phyloP scores from a whole-genome alignment of 2,329 filamentous ascomycete species.

The Pseudogymnoascus sp. region DNA sequence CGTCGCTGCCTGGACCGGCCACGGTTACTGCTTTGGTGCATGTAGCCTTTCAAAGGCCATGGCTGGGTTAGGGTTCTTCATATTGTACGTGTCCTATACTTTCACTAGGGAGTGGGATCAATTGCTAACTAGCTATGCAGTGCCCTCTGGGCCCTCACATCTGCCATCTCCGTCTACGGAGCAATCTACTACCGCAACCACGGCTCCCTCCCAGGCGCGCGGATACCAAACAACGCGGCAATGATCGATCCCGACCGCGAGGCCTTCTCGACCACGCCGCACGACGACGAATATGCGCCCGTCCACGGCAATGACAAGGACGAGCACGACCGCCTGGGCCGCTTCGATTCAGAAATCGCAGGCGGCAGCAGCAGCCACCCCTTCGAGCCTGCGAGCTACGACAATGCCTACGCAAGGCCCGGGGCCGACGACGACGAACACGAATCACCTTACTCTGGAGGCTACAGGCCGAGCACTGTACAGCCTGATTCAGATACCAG shows the following conservation, averaged over 20 bases:
- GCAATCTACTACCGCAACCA: constrained; percentile 55
- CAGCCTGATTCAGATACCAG: neutral
- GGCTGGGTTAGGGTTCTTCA: constrained; percentile 54
- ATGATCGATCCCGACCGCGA: constrained; percentile 62
- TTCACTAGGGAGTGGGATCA: neutral
- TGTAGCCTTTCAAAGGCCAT: constrained; percentile 56
- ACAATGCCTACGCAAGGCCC: neutral
- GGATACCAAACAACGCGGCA: constrained; percentile 29
- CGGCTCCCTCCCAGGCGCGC: constrained; percentile 49
- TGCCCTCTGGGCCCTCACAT: constrained; percentile 46
- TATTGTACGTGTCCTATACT: constrained; percentile 41
- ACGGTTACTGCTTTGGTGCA: constrained; percentile 44
- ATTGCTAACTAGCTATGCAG: constrained; percentile 28
- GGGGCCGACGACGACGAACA: neutral
- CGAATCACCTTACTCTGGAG: neutral
- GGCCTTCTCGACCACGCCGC: constrained; percentile 60
- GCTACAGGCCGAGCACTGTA: neutral
- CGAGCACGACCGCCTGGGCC: constrained; percentile 13
- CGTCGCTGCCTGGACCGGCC: constrained; percentile 55
- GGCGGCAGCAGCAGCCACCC: neutral
- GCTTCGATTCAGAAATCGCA: neutral
- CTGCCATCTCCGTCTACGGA: constrained; percentile 51
- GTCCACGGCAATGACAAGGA: constrained; percentile 48
- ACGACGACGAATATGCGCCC: constrained; percentile 58
- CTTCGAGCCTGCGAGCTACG: neutral